A percentile compares a stretch with the other conserved stretches of the same genome.
These are phyloP conservation scores for Phytopythium cucurbitacearum DNA, from an alignment of 352 stramenopile species.

Conservation along the genomic window DNA sequence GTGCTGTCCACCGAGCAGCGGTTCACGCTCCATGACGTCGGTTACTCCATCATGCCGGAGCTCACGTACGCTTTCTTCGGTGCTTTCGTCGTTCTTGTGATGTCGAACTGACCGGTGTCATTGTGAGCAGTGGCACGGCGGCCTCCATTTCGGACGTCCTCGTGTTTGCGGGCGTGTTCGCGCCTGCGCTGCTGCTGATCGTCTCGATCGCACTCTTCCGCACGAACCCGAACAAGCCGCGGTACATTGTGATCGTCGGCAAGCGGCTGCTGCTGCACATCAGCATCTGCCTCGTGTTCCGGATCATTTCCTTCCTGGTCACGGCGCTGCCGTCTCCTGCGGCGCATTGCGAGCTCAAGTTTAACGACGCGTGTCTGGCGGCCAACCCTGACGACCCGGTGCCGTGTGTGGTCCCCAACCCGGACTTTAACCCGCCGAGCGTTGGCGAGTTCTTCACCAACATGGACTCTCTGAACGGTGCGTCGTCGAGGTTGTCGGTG, in stretches of 20 bases:
- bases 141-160: conserved; percentile 65
- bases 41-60: conserved; percentile 70
- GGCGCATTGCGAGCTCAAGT: conserved; percentile 68
- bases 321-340: conserved; percentile 67
- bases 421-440: conserved; percentile 62
- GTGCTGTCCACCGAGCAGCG: conserved; percentile 65
- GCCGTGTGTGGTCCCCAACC: conserved; percentile 58
- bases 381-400: conserved; percentile 49
- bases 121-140: conserved; percentile 22
- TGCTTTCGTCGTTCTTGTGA: background rate
- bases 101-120: conserved; percentile 1
- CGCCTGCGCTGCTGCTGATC: conserved; percentile 62
- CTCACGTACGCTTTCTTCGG: conserved; percentile 26
- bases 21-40: conserved; percentile 71
- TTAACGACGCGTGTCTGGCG: conserved; percentile 51
- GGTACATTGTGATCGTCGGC: conserved; percentile 75
- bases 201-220: conserved; percentile 58
- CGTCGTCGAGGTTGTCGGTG: conserved; percentile 4
- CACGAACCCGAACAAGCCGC: conserved; percentile 56
- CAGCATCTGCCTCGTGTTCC: conserved; percentile 66
- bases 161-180: conserved; percentile 73
- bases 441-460: conserved; percentile 54
- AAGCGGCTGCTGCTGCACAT: conserved; percentile 81
- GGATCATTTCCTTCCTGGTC: conserved; percentile 77
- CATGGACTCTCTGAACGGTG: conserved; percentile 67